These are phyloP conservation scores for Botrytis paeoniae DNA, from an alignment of 2,329 filamentous ascomycete species.

Conservation along the genomic window DNA sequence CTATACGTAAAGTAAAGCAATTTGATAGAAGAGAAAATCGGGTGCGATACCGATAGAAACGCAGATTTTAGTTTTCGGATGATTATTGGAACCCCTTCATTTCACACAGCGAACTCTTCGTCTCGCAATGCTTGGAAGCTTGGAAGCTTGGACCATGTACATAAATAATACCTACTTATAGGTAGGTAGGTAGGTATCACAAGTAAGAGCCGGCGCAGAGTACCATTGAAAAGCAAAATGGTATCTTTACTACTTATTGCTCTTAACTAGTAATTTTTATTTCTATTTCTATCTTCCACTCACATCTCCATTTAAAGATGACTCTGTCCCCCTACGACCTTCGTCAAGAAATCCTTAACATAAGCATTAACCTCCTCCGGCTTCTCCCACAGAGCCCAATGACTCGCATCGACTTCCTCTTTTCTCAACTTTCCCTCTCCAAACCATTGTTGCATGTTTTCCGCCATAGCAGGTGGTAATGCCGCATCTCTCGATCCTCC, in stretches of 20 bases:
- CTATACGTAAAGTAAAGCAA: background rate
- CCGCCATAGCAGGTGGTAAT: constrained; percentile 67
- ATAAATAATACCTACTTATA: background rate
- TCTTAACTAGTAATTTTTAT: background rate
- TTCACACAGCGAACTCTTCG: background rate
- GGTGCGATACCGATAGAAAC: background rate
- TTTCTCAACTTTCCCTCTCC: constrained; percentile 48
- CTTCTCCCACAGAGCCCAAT: constrained; percentile 82
- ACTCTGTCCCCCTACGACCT: constrained; percentile 13
- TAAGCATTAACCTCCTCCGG: constrained; percentile 66
- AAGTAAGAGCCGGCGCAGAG: background rate
- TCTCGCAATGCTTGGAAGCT: background rate
- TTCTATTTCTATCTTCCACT: background rate
- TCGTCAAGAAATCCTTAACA: constrained; percentile 41
- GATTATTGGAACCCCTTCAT: background rate
- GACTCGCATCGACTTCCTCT: constrained; percentile 64
- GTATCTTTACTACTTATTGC: background rate
- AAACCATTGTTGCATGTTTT: constrained; percentile 67
- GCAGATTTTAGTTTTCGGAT: background rate
- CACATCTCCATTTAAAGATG: background rate
- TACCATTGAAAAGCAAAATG: background rate
- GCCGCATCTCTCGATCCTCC: constrained; percentile 68
- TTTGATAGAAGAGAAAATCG: background rate
- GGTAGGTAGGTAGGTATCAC: background rate
- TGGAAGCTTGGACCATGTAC: background rate